Percentiles rank a stretch among this genome's conserved stretches.
These are phyloP conservation scores for Scedosporium apiospermum DNA, from an alignment of 2,329 filamentous ascomycete species.

Conservation along the genomic window DNA sequence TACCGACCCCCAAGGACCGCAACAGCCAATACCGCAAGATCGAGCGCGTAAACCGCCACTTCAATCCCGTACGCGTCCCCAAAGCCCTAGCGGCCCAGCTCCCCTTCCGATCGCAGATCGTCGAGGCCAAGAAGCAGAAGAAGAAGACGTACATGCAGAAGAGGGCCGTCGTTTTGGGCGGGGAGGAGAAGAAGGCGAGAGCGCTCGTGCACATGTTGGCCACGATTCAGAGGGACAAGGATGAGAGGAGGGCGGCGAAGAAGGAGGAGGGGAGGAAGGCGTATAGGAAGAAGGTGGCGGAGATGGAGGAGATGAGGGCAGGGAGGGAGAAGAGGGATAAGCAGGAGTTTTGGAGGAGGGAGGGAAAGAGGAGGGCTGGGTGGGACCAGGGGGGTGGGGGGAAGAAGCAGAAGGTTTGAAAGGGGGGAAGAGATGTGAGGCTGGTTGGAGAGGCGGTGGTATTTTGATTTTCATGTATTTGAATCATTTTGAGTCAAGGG, in stretches of 20 bases:
- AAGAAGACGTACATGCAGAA: conserved; percentile 88
- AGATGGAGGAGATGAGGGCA: conserved; percentile 74
- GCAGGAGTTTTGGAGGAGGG: conserved; percentile 85
- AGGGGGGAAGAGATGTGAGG: not conserved
- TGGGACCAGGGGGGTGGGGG: conserved; percentile 30
- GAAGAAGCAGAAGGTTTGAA: conserved; percentile 15
- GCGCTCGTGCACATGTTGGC: conserved; percentile 89
- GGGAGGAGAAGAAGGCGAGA: conserved; percentile 82
- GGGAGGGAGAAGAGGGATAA: conserved; percentile 84
- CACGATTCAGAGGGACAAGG: conserved; percentile 82
- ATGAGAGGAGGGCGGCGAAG: conserved; percentile 70
- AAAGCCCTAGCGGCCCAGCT: conserved; percentile 71
- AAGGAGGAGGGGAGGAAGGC: conserved; percentile 79
- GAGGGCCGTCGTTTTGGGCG: conserved; percentile 76
- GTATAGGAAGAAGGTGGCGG: conserved; percentile 75
- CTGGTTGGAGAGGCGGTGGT: not conserved
- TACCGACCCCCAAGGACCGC: conserved; percentile 69
- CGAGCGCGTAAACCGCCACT: conserved; percentile 59
- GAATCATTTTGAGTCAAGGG: not conserved
- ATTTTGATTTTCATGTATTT: not conserved
- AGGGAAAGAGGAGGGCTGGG: conserved; percentile 60
- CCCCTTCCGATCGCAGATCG: conserved; percentile 88
- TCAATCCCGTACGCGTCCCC: conserved; percentile 72
- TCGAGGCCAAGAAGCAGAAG: conserved; percentile 68
- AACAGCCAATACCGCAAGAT: conserved; percentile 76